Evolutionary conservation across 2,329 filamentous ascomycete species (phyloP).

Genomic region (Ophiognomonia clavigignenti-juglandacearum): DNA sequence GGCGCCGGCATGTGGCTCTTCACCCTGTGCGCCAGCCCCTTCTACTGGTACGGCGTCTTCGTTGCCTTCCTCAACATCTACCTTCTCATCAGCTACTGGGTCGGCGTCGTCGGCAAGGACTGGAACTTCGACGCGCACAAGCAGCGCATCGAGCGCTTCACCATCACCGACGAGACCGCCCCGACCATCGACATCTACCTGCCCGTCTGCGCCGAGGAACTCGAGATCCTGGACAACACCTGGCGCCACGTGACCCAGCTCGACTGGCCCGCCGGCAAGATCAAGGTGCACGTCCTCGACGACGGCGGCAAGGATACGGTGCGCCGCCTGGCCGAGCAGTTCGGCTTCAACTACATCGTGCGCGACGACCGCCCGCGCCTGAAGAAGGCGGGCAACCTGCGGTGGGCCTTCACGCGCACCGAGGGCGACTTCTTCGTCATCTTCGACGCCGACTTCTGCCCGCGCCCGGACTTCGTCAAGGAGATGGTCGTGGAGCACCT

Average conservation of each 20-base stretch:
- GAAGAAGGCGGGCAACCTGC: constrained; percentile 37
- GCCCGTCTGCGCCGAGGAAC: constrained; percentile 35
- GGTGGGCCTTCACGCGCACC: constrained; percentile 34
- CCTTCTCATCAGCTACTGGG: constrained; percentile 34
- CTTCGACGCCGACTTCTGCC: constrained; percentile 39
- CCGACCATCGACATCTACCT: constrained; percentile 37
- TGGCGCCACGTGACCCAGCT: constrained; percentile 29
- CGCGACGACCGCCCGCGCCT: constrained; percentile 35
- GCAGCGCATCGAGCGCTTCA: constrained; percentile 25
- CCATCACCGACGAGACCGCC: constrained; percentile 27
- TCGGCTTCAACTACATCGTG: constrained; percentile 35
- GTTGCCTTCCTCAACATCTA: constrained; percentile 34
- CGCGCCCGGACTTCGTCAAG: constrained; percentile 33
- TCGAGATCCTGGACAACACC: constrained; percentile 34
- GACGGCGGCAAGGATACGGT: constrained; percentile 31
- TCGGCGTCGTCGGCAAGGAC: constrained; percentile 33
- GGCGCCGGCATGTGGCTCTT: constrained; percentile 39
- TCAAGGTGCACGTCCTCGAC: constrained; percentile 35
- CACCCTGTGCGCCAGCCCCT: constrained; percentile 28
- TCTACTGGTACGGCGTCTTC: constrained; percentile 34
- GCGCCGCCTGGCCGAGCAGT: constrained; percentile 24
- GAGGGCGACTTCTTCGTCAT: constrained; percentile 36
- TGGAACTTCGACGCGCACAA: constrained; percentile 32
- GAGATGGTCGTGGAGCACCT: constrained; percentile 35
- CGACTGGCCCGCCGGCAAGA: constrained; percentile 30